These are phyloP conservation scores for Myxozyma geophila DNA, from an alignment of 805 yeast species.

Conservation along the genomic window DNA sequence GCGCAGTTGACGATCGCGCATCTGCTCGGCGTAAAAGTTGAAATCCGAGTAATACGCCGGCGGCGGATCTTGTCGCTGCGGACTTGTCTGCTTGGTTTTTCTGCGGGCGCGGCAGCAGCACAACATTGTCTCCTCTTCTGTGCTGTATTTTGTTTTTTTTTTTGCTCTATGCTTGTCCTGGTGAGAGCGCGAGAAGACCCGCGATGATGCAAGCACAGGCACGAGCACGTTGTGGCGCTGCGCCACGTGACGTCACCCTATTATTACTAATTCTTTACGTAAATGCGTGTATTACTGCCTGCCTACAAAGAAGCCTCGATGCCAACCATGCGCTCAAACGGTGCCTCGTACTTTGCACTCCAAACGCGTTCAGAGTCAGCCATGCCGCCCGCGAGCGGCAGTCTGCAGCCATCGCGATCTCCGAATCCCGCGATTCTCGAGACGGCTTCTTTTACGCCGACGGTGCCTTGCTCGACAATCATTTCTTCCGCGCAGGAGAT, in stretches of 20 bases:
- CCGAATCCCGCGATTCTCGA: constrained; percentile 49
- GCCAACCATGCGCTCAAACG: constrained; percentile 8
- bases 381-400: constrained; percentile 48
- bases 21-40: constrained; percentile 32
- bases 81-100: not conserved
- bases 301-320: constrained; percentile 21
- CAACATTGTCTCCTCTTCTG: not conserved
- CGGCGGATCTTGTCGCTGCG: constrained; percentile 13
- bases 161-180: not conserved
- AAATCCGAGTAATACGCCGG: constrained; percentile 27
- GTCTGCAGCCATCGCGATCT: constrained; percentile 52
- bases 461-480: constrained; percentile 51
- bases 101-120: constrained; percentile 18
- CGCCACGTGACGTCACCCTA: constrained; percentile 13
- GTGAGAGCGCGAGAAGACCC: not conserved
- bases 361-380: constrained; percentile 15
- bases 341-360: constrained; percentile 12
- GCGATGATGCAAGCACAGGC: not conserved
- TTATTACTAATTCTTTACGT: not conserved
- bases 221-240: not conserved
- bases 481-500: constrained; percentile 55
- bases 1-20: constrained; percentile 19
- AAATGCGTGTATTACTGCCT: no score
- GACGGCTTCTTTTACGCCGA: constrained; percentile 56
- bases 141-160: not conserved